A percentile compares a stretch with the other conserved stretches of the same genome.
Conservation (phyloP, 768 basidiomycete species). For the Suillus placidus region DNA sequence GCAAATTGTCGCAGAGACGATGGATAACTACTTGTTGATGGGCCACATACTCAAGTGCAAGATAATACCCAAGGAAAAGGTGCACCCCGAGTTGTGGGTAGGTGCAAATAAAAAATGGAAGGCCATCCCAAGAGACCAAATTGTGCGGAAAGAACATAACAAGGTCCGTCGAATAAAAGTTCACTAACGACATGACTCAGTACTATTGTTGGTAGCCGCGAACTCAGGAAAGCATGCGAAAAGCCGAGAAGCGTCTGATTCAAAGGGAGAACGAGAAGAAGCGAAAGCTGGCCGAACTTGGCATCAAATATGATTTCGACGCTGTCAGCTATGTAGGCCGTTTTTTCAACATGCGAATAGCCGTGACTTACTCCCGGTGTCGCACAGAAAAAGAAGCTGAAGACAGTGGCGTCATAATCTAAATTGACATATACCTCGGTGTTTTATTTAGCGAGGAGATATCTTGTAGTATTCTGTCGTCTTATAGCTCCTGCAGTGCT, state of each 20-base stretch:
- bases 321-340: constrained; percentile 79
- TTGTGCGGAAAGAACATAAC: constrained; percentile 77
- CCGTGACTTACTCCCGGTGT: not conserved
- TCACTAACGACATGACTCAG: not conserved
- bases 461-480: not conserved
- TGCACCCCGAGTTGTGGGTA: constrained; percentile 94
- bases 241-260: constrained; percentile 67
- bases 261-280: constrained; percentile 61
- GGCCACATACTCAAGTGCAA: constrained; percentile 94
- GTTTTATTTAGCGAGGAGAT: not conserved
- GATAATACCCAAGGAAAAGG: constrained; percentile 83
- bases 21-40: constrained; percentile 97
- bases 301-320: constrained; percentile 87
- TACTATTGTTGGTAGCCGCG: constrained; percentile 52
- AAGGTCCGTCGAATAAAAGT: constrained; percentile 55
- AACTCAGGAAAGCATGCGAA: constrained; percentile 67
- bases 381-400: constrained; percentile 40
- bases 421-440: not conserved
- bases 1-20: constrained; percentile 94
- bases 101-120: constrained; percentile 96
- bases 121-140: constrained; percentile 68
- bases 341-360: not conserved
- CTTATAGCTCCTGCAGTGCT: not conserved
- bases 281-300: constrained; percentile 74
- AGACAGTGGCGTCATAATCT: constrained; percentile 20